Base-by-base conservation (phyloP, 495 filamentous ascomycete species). In the Lophiostoma macrostomum region DNA sequence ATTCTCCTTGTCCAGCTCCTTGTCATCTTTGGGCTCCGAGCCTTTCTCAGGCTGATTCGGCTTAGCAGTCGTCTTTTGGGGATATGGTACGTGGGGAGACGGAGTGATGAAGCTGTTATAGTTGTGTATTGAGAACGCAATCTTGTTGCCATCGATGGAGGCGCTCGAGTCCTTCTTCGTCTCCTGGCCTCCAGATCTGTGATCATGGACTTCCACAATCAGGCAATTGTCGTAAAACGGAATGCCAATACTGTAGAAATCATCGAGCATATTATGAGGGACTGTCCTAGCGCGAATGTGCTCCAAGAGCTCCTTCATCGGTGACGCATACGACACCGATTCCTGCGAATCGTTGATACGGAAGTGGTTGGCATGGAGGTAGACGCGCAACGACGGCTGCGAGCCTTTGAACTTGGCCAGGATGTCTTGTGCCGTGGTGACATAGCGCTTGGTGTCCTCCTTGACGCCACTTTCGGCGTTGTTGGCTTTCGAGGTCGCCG, bases 181-280 rank as follows among this genome's bases (percentile, higher is more conserved):
- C 42, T 82, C 81, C 46, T 65, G 67, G 25, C 80, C 76, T 2
- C 73, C 76, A 4, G 85, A 84, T 43, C 83, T 84, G 69, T 96
- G 86, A 70, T 96, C 87, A 54, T 93, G 78, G 4, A 96, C 75
- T 65, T 95, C 83, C 36, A 97, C 90, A 55, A 99, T 97, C 42
- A 99, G 76, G 65, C 91, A 95, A 16, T 87, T 90, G 66, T 99
- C 93, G 64, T 97, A 99, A 62, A 94, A 97, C n/a, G 71, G 75
- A 20, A 96, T 84, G 6, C 77, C 80, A 14, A 73, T 72, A 20
- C 80, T 73, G 27, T 81, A 67, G 43, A 89, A 70, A 58, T 87
- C 86, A 46, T 86, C 83, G 23, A 88, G 73, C 70, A 88, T 79
- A 66, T 88, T 83, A 64, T 88, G 84, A 22, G 85, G 85, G 49